Percentiles rank a stretch among this genome's conserved stretches.
phyloP scores from a whole-genome alignment of 768 basidiomycete species.

The Kwoniella heveanensis region DNA sequence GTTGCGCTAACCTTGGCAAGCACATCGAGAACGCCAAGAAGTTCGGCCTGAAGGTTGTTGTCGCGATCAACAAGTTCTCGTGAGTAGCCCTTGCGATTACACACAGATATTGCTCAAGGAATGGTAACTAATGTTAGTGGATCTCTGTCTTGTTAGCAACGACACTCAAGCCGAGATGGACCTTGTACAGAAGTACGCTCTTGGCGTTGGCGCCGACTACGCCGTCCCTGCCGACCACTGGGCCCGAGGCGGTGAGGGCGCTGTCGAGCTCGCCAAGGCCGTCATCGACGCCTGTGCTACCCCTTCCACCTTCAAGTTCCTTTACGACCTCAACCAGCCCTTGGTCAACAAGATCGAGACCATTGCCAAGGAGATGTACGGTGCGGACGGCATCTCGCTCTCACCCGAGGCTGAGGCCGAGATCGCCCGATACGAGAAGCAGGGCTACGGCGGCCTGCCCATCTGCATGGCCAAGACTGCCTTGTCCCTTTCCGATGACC shows the following conservation, averaged over 20 bases:
- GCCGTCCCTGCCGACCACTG: slow-evolving; percentile 97
- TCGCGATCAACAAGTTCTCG: slow-evolving; percentile 94
- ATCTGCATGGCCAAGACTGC: slow-evolving; percentile 99
- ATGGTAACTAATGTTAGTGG: too few species aligned
- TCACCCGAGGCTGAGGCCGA: slow-evolving; percentile 82
- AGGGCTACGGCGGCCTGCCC: slow-evolving; percentile 64
- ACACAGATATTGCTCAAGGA: background rate
- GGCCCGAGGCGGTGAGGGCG: slow-evolving; percentile 92
- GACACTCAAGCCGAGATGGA: slow-evolving; percentile 88
- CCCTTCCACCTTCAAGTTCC: slow-evolving; percentile 81
- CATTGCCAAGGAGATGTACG: slow-evolving; percentile 89
- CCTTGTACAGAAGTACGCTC: slow-evolving; percentile 75
- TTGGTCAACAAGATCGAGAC: slow-evolving; percentile 85
- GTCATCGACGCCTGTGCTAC: slow-evolving; percentile 79
- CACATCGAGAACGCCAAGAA: slow-evolving; percentile 95
- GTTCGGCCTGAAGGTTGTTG: slow-evolving; percentile 93
- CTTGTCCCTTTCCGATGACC: slow-evolving; percentile 94
- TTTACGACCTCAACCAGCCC: slow-evolving; percentile 80
- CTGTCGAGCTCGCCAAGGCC: slow-evolving; percentile 86
- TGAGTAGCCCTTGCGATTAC: slow-evolving; percentile 61
- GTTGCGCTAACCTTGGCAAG: slow-evolving; percentile 86
- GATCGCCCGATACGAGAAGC: slow-evolving; percentile 84
- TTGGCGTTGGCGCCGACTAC: slow-evolving; percentile 86
- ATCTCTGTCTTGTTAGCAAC: slow-evolving; percentile 60
- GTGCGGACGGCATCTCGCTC: slow-evolving; percentile 85